A percentile compares a stretch with the other conserved stretches of the same genome.
Conservation (phyloP, 257 asterid species). For the Scutellaria galericulata region DNA sequence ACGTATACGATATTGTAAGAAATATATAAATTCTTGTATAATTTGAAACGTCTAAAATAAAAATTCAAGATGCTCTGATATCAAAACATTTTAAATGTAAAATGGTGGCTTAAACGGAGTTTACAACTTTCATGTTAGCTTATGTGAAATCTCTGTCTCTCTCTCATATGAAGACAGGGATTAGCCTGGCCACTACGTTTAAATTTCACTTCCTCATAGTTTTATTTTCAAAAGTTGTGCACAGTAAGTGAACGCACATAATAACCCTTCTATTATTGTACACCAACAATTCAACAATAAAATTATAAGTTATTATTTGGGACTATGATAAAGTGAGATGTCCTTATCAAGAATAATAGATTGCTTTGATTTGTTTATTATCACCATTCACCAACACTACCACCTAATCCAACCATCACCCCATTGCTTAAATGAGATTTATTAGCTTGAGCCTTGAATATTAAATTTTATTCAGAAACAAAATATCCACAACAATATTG, state of each 20-base stretch:
- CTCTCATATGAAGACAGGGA: too few relatives aligned
- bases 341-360: slow-evolving; percentile 18
- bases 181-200: too few relatives aligned
- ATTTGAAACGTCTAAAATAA: too few relatives aligned
- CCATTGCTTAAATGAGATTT: slow-evolving; percentile 7
- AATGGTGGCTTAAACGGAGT: too few relatives aligned
- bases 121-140: too few relatives aligned
- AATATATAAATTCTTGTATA: too few relatives aligned
- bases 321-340: slow-evolving; percentile 23
- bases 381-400: slow-evolving; percentile 3
- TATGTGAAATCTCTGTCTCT: too few relatives aligned
- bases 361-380: slow-evolving; percentile 1
- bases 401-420: slow-evolving; percentile 39
- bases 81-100: too few relatives aligned
- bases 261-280: background rate
- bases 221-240: too few relatives aligned
- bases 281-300: background rate
- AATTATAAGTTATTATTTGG: background rate
- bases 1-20: too few relatives aligned
- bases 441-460: background rate
- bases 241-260: background rate
- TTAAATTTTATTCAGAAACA: background rate
- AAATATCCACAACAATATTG: background rate
- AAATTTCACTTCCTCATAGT: too few relatives aligned
- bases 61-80: too few relatives aligned